phyloP scores from a whole-genome alignment of 1,139 yeast species.

The Protomyces gravidus region DNA sequence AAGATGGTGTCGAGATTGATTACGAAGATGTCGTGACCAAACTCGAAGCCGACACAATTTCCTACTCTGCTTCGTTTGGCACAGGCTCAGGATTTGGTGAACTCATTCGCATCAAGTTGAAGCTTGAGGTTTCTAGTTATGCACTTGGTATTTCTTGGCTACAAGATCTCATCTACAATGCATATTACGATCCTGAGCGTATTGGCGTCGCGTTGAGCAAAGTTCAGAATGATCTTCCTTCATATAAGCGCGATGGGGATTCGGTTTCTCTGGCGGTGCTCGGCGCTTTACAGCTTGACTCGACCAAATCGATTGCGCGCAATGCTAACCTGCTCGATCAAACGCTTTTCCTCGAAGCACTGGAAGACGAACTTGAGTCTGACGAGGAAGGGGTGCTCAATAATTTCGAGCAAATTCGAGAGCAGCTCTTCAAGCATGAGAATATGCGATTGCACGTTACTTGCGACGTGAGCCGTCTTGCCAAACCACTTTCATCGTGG shows the following conservation, averaged over 20 bases:
- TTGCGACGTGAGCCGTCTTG: slow-evolving; percentile 58
- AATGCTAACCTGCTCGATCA: slow-evolving; percentile 63
- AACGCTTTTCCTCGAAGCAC: slow-evolving; percentile 54
- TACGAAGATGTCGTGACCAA: slow-evolving; percentile 71
- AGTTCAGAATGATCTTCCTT: slow-evolving; percentile 69
- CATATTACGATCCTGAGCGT: slow-evolving; percentile 69
- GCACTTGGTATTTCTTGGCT: slow-evolving; percentile 71
- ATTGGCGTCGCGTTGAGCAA: slow-evolving; percentile 69
- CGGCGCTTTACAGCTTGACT: slow-evolving; percentile 43
- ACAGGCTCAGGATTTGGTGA: slow-evolving; percentile 63
- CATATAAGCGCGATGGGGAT: slow-evolving; percentile 73
- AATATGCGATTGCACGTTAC: slow-evolving; percentile 66
- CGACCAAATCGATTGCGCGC: slow-evolving; percentile 59
- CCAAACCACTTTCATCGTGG: slow-evolving; percentile 65
- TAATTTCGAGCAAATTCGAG: slow-evolving; percentile 57
- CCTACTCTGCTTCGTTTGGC: slow-evolving; percentile 48
- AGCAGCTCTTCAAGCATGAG: slow-evolving; percentile 53
- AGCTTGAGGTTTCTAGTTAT: slow-evolving; percentile 62
- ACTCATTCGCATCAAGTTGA: slow-evolving; percentile 53
- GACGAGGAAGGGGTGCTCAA: slow-evolving; percentile 47
- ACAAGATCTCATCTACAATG: slow-evolving; percentile 56
- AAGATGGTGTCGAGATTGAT: slow-evolving; percentile 56
- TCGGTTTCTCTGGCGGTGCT: slow-evolving; percentile 63
- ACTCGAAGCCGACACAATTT: slow-evolving; percentile 67
- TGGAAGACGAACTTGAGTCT: slow-evolving; percentile 51